Conservation (phyloP, 2,329 filamentous ascomycete species). For the Atkinsonella hypoxylon region DNA sequence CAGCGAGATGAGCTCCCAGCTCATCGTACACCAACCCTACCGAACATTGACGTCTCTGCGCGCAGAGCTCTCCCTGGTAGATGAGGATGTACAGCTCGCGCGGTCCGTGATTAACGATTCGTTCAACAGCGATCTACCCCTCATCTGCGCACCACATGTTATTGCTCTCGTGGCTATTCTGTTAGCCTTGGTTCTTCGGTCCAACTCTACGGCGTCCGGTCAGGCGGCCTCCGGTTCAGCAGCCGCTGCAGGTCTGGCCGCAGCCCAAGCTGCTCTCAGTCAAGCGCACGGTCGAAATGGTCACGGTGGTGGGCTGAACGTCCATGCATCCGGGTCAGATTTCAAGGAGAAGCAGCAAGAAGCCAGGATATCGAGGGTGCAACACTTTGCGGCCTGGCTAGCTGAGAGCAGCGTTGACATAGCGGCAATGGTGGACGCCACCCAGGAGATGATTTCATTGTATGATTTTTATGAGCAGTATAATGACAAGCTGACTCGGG, state of each 20-base stretch:
- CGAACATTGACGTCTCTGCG: conserved; percentile 65
- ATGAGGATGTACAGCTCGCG: conserved; percentile 67
- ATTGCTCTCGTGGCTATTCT: conserved; percentile 81
- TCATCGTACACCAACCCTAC: conserved; percentile 87
- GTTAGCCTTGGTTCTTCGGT: conserved; percentile 70
- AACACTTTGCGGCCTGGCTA: conserved; percentile 61
- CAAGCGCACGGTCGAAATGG: conserved; percentile 29
- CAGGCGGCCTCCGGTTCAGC: conserved; percentile 18
- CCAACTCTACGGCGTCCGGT: conserved; percentile 25
- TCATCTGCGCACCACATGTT: conserved; percentile 75
- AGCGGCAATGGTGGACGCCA: conserved; percentile 74
- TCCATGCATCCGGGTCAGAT: conserved; percentile 13
- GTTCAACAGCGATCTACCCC: conserved; percentile 82
- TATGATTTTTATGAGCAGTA: conserved; percentile 61
- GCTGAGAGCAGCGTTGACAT: conserved; percentile 80
- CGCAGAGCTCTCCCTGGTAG: conserved; percentile 55
- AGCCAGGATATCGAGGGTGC: conserved; percentile 51
- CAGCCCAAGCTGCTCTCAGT: conserved; percentile 35
- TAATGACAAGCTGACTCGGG: conserved; percentile 45
- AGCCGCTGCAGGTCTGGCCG: conserved; percentile 32
- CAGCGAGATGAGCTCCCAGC: conserved; percentile 77
- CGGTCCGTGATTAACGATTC: conserved; percentile 84
- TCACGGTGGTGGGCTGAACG: conserved; percentile 9
- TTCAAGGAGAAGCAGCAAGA: conserved; percentile 38
- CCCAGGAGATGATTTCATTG: conserved; percentile 81